Evolutionary conservation across 108 stramenopile genomes (phyloP), one percentile per base, ranked within the genome.

Genomic region (Ochromonas danica): DNA sequence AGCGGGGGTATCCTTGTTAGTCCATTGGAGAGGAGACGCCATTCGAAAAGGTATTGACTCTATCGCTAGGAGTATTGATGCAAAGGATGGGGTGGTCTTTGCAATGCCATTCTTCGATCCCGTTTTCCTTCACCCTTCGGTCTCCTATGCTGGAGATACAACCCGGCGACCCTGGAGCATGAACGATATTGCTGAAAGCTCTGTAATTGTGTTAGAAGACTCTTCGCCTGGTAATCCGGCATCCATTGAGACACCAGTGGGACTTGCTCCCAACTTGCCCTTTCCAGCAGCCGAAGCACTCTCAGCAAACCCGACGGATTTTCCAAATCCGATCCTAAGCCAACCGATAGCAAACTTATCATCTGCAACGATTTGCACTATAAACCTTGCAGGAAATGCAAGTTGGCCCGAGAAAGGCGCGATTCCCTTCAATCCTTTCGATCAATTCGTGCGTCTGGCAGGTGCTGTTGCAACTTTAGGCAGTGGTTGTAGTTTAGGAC

Each of bases 401-500:
- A 51, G 22, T 51, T 14, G 22, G 22, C 45, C 45, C 45, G 45
- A 51, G 22, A n/a, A n/a, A n/a, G n/a, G n/a, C n/a, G n/a, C n/a
- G n/a, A n/a, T n/a, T n/a, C 14, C 45, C 6, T 51, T 51, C 22
- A 22, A 51, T 51, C 45, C 45, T 51, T 22, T 51, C 22, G 22
- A 6, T 6, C 14, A 51, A 51, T 51, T 51, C 6, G 22, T 22
- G 22, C 6, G 45, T 14, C 22, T 51, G 22, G 22, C 22, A 14
- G 45, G 14, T 14, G 91, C 95, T 3, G 89, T 92, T 2, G 62
- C 87, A 1, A 94, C 95, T 1, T 87, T 94, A 0, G 95, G 95
- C 6, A 93, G 92, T 27, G 95, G 95, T 17, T 86, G 87, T 81
- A 87, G 86, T 35, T 86, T 94, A 27, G 95, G 95, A 30, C 95